phyloP scores from a whole-genome alignment of 2,329 filamentous ascomycete genomes.

The Talaromyces piceae region DNA sequence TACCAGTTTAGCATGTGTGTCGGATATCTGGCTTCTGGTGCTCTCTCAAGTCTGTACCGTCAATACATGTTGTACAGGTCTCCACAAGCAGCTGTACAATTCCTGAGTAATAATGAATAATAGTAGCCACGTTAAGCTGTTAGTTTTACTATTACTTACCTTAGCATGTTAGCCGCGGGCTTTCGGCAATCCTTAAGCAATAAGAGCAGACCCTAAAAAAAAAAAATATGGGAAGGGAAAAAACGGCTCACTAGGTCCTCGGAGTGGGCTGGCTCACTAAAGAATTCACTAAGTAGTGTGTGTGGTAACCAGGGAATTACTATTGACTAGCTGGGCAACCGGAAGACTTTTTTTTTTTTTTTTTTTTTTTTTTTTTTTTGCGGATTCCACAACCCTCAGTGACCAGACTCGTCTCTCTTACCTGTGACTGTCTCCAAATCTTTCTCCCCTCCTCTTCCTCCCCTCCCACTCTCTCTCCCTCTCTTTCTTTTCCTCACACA shows the following conservation, averaged over 20 bases:
- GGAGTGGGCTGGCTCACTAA: background rate
- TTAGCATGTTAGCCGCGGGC: constrained; percentile 11
- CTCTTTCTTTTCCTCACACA: constrained; percentile 14
- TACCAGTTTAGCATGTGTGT: too few relatives aligned
- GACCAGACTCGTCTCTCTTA: background rate
- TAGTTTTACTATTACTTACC: too few relatives aligned
- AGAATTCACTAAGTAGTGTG: background rate
- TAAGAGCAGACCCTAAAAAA: constrained; percentile 2
- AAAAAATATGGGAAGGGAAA: background rate
- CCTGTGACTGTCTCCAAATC: constrained; percentile 3
- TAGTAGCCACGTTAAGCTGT: too few relatives aligned
- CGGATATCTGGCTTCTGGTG: too few relatives aligned
- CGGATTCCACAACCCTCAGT: constrained; percentile 13
- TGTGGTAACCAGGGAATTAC: background rate
- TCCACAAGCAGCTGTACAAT: too few relatives aligned
- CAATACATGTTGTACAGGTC: too few relatives aligned
- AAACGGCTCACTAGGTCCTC: background rate
- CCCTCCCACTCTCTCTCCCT: constrained; percentile 14
- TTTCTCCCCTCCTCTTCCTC: constrained; percentile 13
- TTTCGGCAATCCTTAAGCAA: constrained; percentile 16
- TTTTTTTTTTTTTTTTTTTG: background rate
- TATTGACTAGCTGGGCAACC: background rate
- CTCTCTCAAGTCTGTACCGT: too few relatives aligned
- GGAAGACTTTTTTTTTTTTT: constrained; percentile 14
- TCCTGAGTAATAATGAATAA: too few relatives aligned